These are phyloP conservation scores for Lentinus tigrinus DNA, from an alignment of 768 basidiomycete genomes.

Conservation along the genomic window DNA sequence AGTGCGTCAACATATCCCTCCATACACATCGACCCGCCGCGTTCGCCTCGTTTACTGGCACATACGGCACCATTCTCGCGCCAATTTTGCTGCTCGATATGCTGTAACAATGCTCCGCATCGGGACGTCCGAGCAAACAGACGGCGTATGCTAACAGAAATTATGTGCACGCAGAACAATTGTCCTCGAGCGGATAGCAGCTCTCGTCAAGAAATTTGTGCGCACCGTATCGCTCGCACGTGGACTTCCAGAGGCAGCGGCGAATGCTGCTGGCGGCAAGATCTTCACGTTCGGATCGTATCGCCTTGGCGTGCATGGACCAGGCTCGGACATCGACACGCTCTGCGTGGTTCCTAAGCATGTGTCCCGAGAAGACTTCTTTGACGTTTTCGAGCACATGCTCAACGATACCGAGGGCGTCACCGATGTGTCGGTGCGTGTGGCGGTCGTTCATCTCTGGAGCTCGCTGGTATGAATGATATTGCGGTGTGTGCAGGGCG, in stretches of 20 bases:
- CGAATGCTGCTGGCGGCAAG: constrained; percentile 90
- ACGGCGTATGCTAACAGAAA: background rate
- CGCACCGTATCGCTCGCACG: constrained; percentile 71
- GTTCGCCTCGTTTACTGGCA: background rate
- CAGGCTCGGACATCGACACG: constrained; percentile 97
- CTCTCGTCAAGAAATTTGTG: constrained; percentile 92
- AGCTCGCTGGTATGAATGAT: background rate
- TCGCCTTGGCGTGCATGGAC: constrained; percentile 95
- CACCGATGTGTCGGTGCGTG: constrained; percentile 84
- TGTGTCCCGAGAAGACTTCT: constrained; percentile 94
- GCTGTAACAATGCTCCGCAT: background rate
- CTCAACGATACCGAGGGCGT: constrained; percentile 79
- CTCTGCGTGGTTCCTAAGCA: constrained; percentile 96
- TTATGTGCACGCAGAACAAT: constrained; percentile 65
- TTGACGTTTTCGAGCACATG: constrained; percentile 88
- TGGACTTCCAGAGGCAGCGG: constrained; percentile 86
- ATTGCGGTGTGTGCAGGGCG: constrained; percentile 57
- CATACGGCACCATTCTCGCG: background rate
- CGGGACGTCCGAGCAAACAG: background rate
- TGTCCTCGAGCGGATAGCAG: constrained; percentile 85
- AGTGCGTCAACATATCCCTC: background rate
- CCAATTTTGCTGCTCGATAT: background rate
- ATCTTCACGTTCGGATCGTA: constrained; percentile 99
- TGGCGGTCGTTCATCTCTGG: background rate
- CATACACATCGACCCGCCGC: background rate